A percentile compares a stretch with the other conserved stretches of the same genome.
phyloP scores from a whole-genome alignment of 495 filamentous ascomycete species.

The Acidiella bohemica region DNA sequence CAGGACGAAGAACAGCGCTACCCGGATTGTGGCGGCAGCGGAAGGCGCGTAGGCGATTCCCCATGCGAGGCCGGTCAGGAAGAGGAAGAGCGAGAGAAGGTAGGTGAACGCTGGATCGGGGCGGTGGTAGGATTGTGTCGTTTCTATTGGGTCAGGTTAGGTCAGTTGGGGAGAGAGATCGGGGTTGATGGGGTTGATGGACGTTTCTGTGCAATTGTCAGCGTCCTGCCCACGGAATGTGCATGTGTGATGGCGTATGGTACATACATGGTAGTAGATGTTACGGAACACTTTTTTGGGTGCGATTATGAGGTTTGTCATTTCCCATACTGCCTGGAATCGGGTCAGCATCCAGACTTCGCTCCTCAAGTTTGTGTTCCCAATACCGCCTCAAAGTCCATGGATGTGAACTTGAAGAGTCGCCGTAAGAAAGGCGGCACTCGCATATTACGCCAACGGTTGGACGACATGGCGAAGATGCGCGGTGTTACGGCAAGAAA shows the following conservation, averaged over 20 bases:
- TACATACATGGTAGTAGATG: slow-evolving; percentile 60
- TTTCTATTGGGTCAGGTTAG: slow-evolving; percentile 36
- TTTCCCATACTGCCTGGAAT: slow-evolving; percentile 54
- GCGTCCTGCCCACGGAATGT: slow-evolving; percentile 1
- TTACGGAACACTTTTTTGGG: slow-evolving; percentile 65
- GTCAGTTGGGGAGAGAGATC: slow-evolving; percentile 11
- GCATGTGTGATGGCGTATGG: slow-evolving; percentile 1
- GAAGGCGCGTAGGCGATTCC: slow-evolving; percentile 49
- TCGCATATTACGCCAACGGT: slow-evolving; percentile 25
- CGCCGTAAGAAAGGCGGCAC: slow-evolving; percentile 38
- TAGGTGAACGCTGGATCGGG: slow-evolving; percentile 68
- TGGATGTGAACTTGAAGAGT: slow-evolving; percentile 35
- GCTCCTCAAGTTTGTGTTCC: neutral
- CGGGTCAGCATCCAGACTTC: neutral
- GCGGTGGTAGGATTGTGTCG: slow-evolving; percentile 65
- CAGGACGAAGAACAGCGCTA: slow-evolving; percentile 52
- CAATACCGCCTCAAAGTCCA: slow-evolving; percentile 40
- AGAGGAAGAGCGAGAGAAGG: slow-evolving; percentile 59
- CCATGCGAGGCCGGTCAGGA: slow-evolving; percentile 61
- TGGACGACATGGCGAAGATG: slow-evolving; percentile 1
- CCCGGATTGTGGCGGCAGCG: slow-evolving; percentile 43
- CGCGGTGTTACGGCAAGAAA: neutral
- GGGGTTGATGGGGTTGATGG: slow-evolving; percentile 4
- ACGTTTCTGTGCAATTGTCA: slow-evolving; percentile 44
- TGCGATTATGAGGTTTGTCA: slow-evolving; percentile 57